Evolutionary conservation across 2,329 filamentous ascomycete species (phyloP).

Genomic region (Penicillium sp.): DNA sequence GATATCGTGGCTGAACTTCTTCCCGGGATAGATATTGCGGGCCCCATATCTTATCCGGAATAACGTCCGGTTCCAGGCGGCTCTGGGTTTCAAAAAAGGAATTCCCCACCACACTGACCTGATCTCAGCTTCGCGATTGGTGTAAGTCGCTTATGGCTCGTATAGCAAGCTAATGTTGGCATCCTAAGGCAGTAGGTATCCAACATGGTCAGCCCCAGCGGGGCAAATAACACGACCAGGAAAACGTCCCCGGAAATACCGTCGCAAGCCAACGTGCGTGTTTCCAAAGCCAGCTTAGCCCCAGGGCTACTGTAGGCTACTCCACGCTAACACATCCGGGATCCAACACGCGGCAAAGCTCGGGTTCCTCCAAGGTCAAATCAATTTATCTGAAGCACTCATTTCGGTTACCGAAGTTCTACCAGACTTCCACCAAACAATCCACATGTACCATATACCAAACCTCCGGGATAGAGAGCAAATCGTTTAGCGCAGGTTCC

Average conservation of each 20-base stretch:
- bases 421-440: neutral
- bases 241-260: neutral
- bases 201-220: neutral
- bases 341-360: neutral
- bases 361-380: neutral
- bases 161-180: neutral
- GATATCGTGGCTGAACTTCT: neutral
- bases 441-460: slow-evolving; percentile 1
- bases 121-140: neutral
- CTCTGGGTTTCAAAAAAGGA: neutral
- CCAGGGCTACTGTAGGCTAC: neutral
- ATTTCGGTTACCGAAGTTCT: neutral
- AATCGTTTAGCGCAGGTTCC: neutral
- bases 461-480: neutral
- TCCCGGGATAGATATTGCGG: neutral
- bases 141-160: neutral
- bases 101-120: neutral
- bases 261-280: neutral
- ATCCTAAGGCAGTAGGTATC: neutral
- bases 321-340: neutral
- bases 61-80: neutral
- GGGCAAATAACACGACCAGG: neutral
- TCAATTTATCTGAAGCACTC: slow-evolving; percentile 1
- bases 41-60: neutral
- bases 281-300: neutral